phyloP scores from a whole-genome alignment of 2,329 filamentous ascomycete species.

The Fusarium floridanum region DNA sequence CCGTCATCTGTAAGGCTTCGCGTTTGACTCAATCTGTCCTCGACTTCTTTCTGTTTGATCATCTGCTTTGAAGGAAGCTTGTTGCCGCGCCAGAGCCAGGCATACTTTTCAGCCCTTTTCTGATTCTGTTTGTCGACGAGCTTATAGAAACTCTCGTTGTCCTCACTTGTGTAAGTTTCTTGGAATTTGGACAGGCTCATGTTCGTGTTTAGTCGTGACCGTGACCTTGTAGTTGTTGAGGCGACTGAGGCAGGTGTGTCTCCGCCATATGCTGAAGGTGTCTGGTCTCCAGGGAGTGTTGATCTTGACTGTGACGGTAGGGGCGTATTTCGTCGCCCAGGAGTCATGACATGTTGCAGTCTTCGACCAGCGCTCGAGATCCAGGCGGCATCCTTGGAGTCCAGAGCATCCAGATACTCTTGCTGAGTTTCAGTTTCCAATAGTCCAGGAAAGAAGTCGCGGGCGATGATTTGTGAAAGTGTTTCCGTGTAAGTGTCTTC shows the following conservation, averaged over 20 bases:
- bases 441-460: slow-evolving; percentile 96
- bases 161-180: slow-evolving; percentile 94
- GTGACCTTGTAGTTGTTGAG: slow-evolving; percentile 54
- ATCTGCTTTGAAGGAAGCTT: slow-evolving; percentile 87
- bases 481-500: slow-evolving; percentile 94
- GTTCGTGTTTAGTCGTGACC: slow-evolving; percentile 74
- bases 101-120: slow-evolving; percentile 85
- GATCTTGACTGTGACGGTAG: slow-evolving; percentile 36
- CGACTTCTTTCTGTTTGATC: slow-evolving; percentile 74
- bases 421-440: slow-evolving; percentile 87
- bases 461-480: slow-evolving; percentile 92
- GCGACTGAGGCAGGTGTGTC: slow-evolving; percentile 78
- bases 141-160: slow-evolving; percentile 97
- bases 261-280: slow-evolving; percentile 75
- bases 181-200: slow-evolving; percentile 90
- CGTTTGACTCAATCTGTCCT: slow-evolving; percentile 63
- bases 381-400: slow-evolving; percentile 87
- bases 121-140: slow-evolving; percentile 91
- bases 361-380: slow-evolving; percentile 83
- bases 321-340: slow-evolving; percentile 63
- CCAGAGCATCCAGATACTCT: slow-evolving; percentile 92
- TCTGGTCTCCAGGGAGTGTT: slow-evolving; percentile 58
- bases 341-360: slow-evolving; percentile 84
- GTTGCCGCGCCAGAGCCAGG: slow-evolving; percentile 90
- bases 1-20: slow-evolving; percentile 67